phyloP scores from a whole-genome alignment of 2,329 filamentous ascomycete species.

The Taxawa tesnikishii region DNA sequence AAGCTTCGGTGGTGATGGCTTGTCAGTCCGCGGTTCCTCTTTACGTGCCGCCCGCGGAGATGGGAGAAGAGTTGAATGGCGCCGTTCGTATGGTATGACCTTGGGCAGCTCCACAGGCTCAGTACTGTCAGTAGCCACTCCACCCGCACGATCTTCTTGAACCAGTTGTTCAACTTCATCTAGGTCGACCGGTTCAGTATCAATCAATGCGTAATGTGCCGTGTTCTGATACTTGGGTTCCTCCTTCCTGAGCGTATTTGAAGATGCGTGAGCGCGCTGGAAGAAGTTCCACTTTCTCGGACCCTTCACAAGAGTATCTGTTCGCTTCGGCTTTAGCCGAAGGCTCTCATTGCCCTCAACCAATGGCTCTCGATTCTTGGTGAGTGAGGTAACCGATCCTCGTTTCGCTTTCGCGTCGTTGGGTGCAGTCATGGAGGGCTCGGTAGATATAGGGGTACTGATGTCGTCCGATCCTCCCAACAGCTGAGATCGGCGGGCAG shows the following conservation, averaged over 20 bases:
- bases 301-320: slow-evolving; percentile 7
- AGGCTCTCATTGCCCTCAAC: slow-evolving; percentile 23
- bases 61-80: slow-evolving; percentile 15
- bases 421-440: too few relatives aligned
- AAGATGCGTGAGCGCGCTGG: slow-evolving; percentile 28
- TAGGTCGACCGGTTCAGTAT: slow-evolving; percentile 30
- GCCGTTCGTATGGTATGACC: slow-evolving; percentile 14
- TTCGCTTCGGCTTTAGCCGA: slow-evolving; percentile 23
- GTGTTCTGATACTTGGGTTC: slow-evolving; percentile 7
- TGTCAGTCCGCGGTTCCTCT: slow-evolving; percentile 1
- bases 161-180: slow-evolving; percentile 34
- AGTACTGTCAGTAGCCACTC: too few relatives aligned
- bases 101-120: slow-evolving; percentile 10
- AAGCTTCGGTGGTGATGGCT: slow-evolving; percentile 9
- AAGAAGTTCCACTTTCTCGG: slow-evolving; percentile 48
- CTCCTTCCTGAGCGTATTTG: slow-evolving; percentile 5
- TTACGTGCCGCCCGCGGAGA: slow-evolving; percentile 10
- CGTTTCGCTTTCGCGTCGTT: too few relatives aligned
- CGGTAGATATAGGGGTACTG: too few relatives aligned
- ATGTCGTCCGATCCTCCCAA: too few relatives aligned
- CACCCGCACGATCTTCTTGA: slow-evolving; percentile 26
- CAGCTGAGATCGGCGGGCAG: slow-evolving; percentile 6
- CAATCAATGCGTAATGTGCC: slow-evolving; percentile 47
- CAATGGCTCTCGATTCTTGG: neutral
- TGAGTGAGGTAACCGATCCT: too few relatives aligned